Conservation (phyloP, 768 basidiomycete genomes). For the Lentinula boryana region DNA sequence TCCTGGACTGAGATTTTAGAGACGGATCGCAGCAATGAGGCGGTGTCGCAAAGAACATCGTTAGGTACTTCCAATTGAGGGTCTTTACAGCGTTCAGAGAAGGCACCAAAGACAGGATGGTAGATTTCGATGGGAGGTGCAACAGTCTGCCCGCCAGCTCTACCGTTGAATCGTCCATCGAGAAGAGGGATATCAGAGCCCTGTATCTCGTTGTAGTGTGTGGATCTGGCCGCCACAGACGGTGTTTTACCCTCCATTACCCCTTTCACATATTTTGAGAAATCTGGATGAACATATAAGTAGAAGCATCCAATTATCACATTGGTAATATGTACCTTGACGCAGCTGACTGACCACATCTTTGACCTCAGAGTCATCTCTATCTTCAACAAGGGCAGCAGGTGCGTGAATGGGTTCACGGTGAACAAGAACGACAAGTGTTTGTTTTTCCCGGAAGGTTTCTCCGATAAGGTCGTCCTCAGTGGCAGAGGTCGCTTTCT, state of each 20-base stretch:
- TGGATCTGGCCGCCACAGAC: slow-evolving; percentile 9
- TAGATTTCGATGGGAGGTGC: slow-evolving; percentile 9
- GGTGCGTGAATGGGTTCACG: background rate
- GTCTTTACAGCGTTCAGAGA: slow-evolving; percentile 12
- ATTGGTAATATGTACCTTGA: background rate
- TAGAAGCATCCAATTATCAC: no score
- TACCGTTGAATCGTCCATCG: slow-evolving; percentile 3
- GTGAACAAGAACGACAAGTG: background rate
- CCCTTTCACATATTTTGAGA: background rate
- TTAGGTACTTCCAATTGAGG: slow-evolving; percentile 1
- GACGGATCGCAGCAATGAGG: slow-evolving; percentile 1
- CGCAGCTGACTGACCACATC: background rate
- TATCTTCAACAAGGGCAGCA: background rate
- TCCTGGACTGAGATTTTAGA: slow-evolving; percentile 4
- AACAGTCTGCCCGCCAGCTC: background rate
- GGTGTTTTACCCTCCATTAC: background rate
- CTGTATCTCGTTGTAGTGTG: slow-evolving; percentile 6
- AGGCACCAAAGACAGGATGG: slow-evolving; percentile 13
- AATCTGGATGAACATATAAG: background rate
- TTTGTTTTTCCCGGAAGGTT: background rate
- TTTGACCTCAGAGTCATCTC: background rate
- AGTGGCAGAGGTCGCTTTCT: background rate
- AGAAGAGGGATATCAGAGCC: background rate
- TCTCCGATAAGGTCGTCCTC: no score
- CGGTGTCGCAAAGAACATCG: background rate